A percentile compares a stretch with the other conserved stretches of the same genome.
Evolutionary conservation across 306 rosid species (phyloP).

Genomic region (Ziziphus jujuba): DNA sequence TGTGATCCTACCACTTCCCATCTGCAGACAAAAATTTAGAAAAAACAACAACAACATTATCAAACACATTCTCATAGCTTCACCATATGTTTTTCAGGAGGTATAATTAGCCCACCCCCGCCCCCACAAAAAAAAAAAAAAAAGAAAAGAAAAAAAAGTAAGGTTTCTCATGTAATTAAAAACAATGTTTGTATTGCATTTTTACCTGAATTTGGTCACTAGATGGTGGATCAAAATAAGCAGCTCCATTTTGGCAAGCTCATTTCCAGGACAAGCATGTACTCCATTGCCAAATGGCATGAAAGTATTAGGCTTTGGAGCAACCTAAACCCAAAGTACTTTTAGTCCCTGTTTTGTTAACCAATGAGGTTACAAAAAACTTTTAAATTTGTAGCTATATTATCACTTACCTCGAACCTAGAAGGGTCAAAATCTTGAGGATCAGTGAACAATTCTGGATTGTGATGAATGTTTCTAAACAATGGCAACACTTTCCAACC

Average conservation of each 20-base stretch:
- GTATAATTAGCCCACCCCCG: no score
- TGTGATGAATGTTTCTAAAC: conserved; percentile 89
- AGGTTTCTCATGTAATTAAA: background rate
- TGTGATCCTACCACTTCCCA: conserved; percentile 70
- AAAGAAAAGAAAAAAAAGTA: no score
- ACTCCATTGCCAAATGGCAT: conserved; percentile 92
- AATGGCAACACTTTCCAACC: conserved; percentile 99
- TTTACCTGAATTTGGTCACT: conserved; percentile 68
- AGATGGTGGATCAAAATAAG: conserved; percentile 68
- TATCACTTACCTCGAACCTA: conserved; percentile 70
- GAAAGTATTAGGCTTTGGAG: conserved; percentile 75
- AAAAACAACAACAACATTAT: background rate
- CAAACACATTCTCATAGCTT: no score
- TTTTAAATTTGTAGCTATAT: no score
- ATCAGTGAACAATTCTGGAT: conserved; percentile 62
- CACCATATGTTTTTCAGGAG: no score
- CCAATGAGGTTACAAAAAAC: no score
- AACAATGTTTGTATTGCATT: background rate
- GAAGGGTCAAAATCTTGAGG: conserved; percentile 88
- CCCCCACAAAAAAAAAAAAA: no score
- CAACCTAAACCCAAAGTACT: conserved; percentile 31
- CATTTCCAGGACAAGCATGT: conserved; percentile 91
- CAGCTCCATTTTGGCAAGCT: conserved; percentile 83
- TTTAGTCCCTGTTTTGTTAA: no score
- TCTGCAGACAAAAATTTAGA: conserved; percentile 44